Evolutionary conservation across 257 asterid genomes (phyloP).

Genomic region (Pogostemon cablin): DNA sequence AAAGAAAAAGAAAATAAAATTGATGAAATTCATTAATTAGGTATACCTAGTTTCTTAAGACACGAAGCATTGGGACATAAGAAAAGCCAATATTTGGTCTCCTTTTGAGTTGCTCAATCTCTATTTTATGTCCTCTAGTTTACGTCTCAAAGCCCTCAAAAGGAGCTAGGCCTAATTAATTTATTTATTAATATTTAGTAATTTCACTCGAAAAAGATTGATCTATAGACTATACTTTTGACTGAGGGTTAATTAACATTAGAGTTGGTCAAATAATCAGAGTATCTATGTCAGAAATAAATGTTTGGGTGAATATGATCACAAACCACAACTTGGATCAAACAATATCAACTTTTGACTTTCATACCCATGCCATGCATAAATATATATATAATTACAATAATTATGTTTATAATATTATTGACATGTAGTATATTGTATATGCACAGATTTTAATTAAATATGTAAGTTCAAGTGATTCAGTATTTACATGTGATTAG

Average conservation of each 20-base stretch:
- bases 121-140: slow-evolving; percentile 53
- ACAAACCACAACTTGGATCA: slow-evolving; percentile 56
- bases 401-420: too few species aligned
- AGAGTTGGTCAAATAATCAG: slow-evolving; percentile 46
- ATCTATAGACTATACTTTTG: slow-evolving; percentile 45
- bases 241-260: slow-evolving; percentile 37
- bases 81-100: slow-evolving; percentile 56
- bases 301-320: slow-evolving; percentile 38
- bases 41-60: slow-evolving; percentile 30
- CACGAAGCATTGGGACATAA: slow-evolving; percentile 47
- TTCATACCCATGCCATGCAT: slow-evolving; percentile 40
- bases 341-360: slow-evolving; percentile 76
- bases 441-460: neutral
- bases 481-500: too few species aligned
- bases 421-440: too few species aligned
- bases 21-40: slow-evolving; percentile 37
- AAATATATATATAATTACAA: neutral
- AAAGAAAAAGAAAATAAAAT: slow-evolving; percentile 29
- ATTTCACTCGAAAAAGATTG: slow-evolving; percentile 9
- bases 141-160: slow-evolving; percentile 55
- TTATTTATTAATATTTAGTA: neutral
- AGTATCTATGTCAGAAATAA: slow-evolving; percentile 46
- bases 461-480: neutral
- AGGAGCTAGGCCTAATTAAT: slow-evolving; percentile 35
- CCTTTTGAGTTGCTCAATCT: slow-evolving; percentile 46